Percentiles rank a stretch among this genome's conserved stretches.
phyloP scores from a whole-genome alignment of 2,329 filamentous ascomycete species.

The Colletotrichum sp. region DNA sequence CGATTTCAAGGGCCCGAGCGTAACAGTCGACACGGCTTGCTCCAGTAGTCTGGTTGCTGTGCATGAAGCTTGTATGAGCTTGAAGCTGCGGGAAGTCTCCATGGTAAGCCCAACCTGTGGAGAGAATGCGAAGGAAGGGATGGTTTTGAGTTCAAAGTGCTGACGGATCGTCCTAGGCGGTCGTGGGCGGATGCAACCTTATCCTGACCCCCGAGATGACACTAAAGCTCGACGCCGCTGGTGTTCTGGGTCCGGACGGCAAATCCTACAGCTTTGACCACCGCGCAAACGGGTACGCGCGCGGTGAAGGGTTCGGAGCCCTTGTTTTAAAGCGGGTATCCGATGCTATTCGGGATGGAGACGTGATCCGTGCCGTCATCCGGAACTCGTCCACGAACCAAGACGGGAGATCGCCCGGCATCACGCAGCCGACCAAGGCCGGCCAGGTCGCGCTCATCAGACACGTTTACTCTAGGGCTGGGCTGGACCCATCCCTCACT shows the following conservation, averaged over 20 bases:
- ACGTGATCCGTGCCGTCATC: slow-evolving; percentile 42
- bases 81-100: slow-evolving; percentile 17
- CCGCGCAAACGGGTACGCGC: slow-evolving; percentile 34
- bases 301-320: slow-evolving; percentile 52
- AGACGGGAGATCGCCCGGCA: slow-evolving; percentile 47
- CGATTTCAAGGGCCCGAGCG: slow-evolving; percentile 34
- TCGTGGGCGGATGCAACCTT: slow-evolving; percentile 27
- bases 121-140: background rate
- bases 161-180: slow-evolving; percentile 39
- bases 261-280: slow-evolving; percentile 35
- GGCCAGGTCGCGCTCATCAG: slow-evolving; percentile 40
- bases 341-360: slow-evolving; percentile 46
- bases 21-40: slow-evolving; percentile 45
- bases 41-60: slow-evolving; percentile 38
- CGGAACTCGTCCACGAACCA: slow-evolving; percentile 38
- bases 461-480: slow-evolving; percentile 35
- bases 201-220: slow-evolving; percentile 22
- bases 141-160: slow-evolving; percentile 26
- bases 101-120: slow-evolving; percentile 16
- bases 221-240: slow-evolving; percentile 11
- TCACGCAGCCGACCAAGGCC: slow-evolving; percentile 36
- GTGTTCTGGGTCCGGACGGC: slow-evolving; percentile 32
- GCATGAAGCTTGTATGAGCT: slow-evolving; percentile 29
- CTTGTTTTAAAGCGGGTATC: slow-evolving; percentile 56
- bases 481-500: slow-evolving; percentile 27